Conservation (phyloP, 2,329 filamentous ascomycete genomes). For the Gremmenia infestans region DNA sequence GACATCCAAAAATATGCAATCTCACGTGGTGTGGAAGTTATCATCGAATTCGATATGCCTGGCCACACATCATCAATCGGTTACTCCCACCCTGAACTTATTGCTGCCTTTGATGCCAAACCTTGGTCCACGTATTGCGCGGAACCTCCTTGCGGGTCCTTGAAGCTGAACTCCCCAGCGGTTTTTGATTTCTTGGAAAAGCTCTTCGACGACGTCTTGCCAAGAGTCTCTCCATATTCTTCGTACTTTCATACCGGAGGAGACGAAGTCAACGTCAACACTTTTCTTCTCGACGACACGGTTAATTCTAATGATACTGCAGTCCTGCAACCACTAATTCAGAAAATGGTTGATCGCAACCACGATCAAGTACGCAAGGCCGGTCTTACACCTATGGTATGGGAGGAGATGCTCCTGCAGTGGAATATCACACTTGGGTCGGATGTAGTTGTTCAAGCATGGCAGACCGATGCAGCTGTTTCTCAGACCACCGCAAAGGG, state of each 20-base stretch:
- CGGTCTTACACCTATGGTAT: conserved; percentile 70
- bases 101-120: conserved; percentile 56
- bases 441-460: conserved; percentile 74
- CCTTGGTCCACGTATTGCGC: conserved; percentile 57
- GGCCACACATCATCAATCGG: conserved; percentile 69
- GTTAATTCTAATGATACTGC: conserved; percentile 60
- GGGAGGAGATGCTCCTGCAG: conserved; percentile 79
- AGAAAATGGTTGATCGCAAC: conserved; percentile 68
- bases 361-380: conserved; percentile 59
- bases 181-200: conserved; percentile 69
- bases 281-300: conserved; percentile 68
- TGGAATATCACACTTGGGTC: conserved; percentile 71
- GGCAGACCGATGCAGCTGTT: conserved; percentile 61
- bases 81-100: conserved; percentile 63
- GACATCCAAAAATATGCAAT: conserved; percentile 66
- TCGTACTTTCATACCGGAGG: conserved; percentile 82
- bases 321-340: conserved; percentile 69
- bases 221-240: conserved; percentile 63
- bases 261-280: conserved; percentile 77
- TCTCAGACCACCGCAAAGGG: conserved; percentile 56
- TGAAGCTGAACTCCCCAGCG: conserved; percentile 69
- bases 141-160: conserved; percentile 61
- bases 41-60: conserved; percentile 76
- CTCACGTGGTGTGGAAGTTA: conserved; percentile 63
- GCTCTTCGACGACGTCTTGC: conserved; percentile 71